Percentiles rank a stretch among this genome's conserved stretches.
Conservation (phyloP, 73 alveolate species). For the Urostyla sp. region DNA sequence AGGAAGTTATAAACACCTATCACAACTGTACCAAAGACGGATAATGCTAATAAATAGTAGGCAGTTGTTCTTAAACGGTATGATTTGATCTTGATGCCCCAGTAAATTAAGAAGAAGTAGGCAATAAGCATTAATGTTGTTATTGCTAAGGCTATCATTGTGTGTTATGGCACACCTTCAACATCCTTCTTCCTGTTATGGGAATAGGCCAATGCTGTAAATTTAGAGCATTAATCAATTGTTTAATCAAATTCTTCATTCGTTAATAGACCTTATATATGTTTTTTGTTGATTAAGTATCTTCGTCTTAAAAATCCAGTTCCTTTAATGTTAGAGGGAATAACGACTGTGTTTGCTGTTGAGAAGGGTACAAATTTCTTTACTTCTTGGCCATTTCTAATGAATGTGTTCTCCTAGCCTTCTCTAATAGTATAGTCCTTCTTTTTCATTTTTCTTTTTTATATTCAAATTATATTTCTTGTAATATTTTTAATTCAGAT, state of each 20-base stretch:
- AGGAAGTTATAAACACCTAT: constrained; percentile 41
- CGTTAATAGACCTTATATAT: constrained; percentile 9
- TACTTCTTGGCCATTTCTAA: constrained; percentile 5
- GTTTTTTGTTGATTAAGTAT: constrained; percentile 28
- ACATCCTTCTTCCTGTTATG: constrained; percentile 49
- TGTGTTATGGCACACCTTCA: constrained; percentile 7
- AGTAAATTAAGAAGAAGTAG: constrained; percentile 39
- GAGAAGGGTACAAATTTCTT: constrained; percentile 36
- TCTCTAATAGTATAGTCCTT: neutral
- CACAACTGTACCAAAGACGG: constrained; percentile 12
- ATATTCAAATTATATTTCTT: neutral
- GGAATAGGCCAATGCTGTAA: constrained; percentile 40
- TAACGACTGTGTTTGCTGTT: constrained; percentile 16
- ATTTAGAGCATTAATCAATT: constrained; percentile 46
- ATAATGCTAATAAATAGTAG: constrained; percentile 10
- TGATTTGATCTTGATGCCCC: constrained; percentile 22
- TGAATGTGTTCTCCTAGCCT: neutral
- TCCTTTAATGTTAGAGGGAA: constrained; percentile 59
- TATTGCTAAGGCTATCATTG: constrained; percentile 13
- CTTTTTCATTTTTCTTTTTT: constrained; percentile 1
- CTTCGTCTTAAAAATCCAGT: constrained; percentile 61
- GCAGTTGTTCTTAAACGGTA: constrained; percentile 30
- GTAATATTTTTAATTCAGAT: neutral
- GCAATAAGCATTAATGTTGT: constrained; percentile 25
- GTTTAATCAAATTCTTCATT: constrained; percentile 59